These are phyloP conservation scores for Citrullus amarus DNA, from an alignment of 306 rosid genomes.

Conservation along the genomic window DNA sequence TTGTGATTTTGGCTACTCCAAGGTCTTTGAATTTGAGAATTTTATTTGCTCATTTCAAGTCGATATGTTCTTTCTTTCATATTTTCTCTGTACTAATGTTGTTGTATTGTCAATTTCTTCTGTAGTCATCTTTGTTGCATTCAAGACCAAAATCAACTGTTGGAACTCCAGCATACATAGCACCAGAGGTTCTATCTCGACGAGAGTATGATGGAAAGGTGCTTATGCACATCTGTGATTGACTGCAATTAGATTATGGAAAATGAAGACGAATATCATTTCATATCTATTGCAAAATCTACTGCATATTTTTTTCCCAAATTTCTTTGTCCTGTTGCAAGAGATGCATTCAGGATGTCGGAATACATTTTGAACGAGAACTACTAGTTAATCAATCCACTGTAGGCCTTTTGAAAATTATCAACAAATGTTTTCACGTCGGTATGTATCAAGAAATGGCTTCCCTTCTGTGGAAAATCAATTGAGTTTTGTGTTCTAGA, in stretches of 20 bases:
- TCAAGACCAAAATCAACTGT: too few relatives aligned
- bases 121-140: slow-evolving; percentile 20
- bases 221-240: not conserved
- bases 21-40: not conserved
- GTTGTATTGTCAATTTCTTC: not conserved
- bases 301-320: not conserved
- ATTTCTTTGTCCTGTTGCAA: not conserved
- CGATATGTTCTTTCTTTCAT: not conserved
- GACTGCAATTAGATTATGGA: not conserved
- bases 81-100: not conserved
- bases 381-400: not conserved
- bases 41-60: not conserved
- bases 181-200: slow-evolving; percentile 15
- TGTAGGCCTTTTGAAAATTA: not conserved
- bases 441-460: not conserved
- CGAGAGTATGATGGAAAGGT: slow-evolving; percentile 37
- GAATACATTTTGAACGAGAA: not conserved
- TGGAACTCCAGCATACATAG: too few relatives aligned
- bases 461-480: not conserved
- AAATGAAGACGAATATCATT: not conserved
- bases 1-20: slow-evolving; percentile 11
- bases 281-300: not conserved
- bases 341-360: not conserved
- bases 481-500: not conserved
- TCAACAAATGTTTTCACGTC: not conserved